Conservation (phyloP, 2,329 filamentous ascomycete genomes). For the Cladosporium sp. region DNA sequence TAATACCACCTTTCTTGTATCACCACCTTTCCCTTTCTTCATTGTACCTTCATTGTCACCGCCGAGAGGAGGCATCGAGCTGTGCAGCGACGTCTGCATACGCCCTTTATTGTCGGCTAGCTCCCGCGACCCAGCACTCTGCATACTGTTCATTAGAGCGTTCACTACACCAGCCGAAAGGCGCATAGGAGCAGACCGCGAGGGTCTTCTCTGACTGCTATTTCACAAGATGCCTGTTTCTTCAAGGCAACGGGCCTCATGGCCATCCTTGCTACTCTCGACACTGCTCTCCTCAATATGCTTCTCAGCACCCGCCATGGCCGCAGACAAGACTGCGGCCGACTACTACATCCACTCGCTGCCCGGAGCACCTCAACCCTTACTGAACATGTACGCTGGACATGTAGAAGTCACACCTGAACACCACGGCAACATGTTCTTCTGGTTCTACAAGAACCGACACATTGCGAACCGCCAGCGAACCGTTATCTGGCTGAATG, state of each 20-base stretch:
- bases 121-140: not conserved
- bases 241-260: conserved; percentile 21
- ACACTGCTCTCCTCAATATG: conserved; percentile 24
- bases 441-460: conserved; percentile 96
- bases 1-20: not conserved
- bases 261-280: conserved; percentile 24
- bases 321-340: conserved; percentile 64
- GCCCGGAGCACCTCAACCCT: conserved; percentile 77
- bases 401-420: conserved; percentile 88
- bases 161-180: not conserved
- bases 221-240: not conserved
- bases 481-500: conserved; percentile 95
- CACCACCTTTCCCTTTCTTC: not conserved
- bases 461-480: conserved; percentile 91
- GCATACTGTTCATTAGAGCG: not conserved
- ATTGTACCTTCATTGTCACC: not conserved
- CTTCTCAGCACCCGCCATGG: conserved; percentile 9
- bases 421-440: conserved; percentile 92
- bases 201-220: not conserved
- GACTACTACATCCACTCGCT: conserved; percentile 89
- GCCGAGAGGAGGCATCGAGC: not conserved
- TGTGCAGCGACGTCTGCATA: not conserved
- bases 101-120: conserved; percentile 1
- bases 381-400: conserved; percentile 97
- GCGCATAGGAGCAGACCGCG: conserved; percentile 5